Percentiles rank a stretch among this genome's conserved stretches.
phyloP scores from a whole-genome alignment of 192 early-diverging fungal species.

The Backusella sp. region DNA sequence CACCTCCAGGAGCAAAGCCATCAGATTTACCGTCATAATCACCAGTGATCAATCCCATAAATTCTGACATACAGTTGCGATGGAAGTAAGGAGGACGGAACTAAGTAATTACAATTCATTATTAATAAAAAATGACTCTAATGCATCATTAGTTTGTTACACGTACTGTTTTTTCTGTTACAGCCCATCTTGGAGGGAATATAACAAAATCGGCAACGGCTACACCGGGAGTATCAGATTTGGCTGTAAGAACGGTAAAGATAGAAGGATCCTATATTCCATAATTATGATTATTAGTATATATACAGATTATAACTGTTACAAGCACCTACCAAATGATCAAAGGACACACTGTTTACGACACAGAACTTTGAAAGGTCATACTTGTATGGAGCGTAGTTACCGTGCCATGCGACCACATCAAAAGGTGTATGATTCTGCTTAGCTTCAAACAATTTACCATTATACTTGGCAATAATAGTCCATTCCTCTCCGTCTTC shows the following conservation, averaged over 20 bases:
- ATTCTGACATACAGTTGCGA: constrained; percentile 97
- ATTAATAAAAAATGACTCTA: background rate
- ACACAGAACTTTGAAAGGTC: constrained; percentile 81
- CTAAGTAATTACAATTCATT: constrained; percentile 13
- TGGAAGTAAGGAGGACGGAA: constrained; percentile 96
- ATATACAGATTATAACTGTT: background rate
- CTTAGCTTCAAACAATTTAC: constrained; percentile 66
- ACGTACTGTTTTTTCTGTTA: constrained; percentile 85
- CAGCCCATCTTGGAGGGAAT: constrained; percentile 94
- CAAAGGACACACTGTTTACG: constrained; percentile 86
- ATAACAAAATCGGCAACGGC: constrained; percentile 95
- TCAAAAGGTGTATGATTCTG: constrained; percentile 91
- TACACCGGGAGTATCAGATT: constrained; percentile 80
- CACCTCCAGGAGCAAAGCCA: constrained; percentile 92
- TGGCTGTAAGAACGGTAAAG: constrained; percentile 92
- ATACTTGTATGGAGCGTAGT: constrained; percentile 96
- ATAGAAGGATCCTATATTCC: constrained; percentile 86
- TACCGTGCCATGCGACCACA: constrained; percentile 98
- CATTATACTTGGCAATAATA: constrained; percentile 84
- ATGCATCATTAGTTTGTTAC: background rate
- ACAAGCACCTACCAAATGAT: constrained; percentile 68
- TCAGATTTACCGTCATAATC: constrained; percentile 92
- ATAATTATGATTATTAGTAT: constrained; percentile 4
- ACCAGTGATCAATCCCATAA: constrained; percentile 94
- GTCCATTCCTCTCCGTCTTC: constrained; percentile 53